phyloP scores from a whole-genome alignment of 441 rosid species.

The Erysimum pusillum region DNA sequence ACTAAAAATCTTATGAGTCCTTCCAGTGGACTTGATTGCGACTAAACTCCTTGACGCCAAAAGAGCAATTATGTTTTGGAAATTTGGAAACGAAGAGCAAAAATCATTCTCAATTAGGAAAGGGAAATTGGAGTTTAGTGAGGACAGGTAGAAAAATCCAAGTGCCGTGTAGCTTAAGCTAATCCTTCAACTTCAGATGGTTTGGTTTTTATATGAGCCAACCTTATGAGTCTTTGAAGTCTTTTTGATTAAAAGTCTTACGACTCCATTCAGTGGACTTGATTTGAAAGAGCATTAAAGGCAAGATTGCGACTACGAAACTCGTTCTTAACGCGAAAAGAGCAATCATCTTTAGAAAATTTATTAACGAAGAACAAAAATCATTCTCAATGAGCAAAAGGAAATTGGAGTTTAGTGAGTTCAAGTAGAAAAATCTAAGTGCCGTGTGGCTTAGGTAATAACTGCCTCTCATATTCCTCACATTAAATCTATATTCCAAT shows the following conservation, averaged over 20 bases:
- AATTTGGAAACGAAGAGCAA: neutral
- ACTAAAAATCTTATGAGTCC: too few species aligned
- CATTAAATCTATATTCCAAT: too few species aligned
- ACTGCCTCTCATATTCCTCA: too few species aligned
- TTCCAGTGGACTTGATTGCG: neutral
- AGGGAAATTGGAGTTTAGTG: too few species aligned
- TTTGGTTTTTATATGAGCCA: too few species aligned
- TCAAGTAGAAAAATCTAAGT: too few species aligned
- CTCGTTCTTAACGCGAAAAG: neutral
- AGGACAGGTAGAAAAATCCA: too few species aligned
- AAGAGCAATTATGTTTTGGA: neutral
- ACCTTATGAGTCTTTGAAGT: neutral
- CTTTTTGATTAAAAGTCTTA: neutral
- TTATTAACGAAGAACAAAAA: neutral
- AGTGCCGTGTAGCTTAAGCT: too few species aligned
- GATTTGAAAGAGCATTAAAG: neutral
- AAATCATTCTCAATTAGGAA: neutral
- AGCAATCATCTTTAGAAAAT: neutral
- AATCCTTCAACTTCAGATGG: too few species aligned
- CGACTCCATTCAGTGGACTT: neutral
- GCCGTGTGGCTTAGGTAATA: too few species aligned
- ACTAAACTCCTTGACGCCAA: neutral
- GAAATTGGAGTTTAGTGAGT: too few species aligned
- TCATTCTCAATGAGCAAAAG: too few species aligned
- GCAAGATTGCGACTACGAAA: neutral